Conservation (phyloP, 352 stramenopile genomes). For the Phytophthora foliorum region DNA sequence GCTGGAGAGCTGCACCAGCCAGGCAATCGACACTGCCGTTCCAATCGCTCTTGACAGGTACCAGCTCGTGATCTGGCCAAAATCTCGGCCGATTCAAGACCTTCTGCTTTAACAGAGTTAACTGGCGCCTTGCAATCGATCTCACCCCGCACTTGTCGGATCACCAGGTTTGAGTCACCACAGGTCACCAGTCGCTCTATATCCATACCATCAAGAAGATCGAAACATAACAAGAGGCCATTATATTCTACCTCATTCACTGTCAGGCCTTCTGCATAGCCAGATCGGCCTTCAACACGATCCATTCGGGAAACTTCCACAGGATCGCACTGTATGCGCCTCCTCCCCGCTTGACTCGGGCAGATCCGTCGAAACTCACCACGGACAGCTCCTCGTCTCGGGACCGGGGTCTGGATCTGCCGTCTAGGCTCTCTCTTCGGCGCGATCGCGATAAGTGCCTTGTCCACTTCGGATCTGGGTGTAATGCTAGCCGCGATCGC, state of each 20-base stretch:
- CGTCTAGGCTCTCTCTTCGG: not conserved
- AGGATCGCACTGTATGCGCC: constrained; percentile 20
- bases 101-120: not conserved
- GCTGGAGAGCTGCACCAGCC: not conserved
- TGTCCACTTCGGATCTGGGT: not conserved
- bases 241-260: constrained; percentile 37
- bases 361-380: constrained; percentile 31
- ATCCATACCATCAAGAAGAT: not conserved
- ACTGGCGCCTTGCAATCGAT: constrained; percentile 20
- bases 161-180: constrained; percentile 7
- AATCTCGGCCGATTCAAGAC: not conserved
- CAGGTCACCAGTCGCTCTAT: not conserved
- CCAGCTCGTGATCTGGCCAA: not conserved
- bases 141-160: constrained; percentile 8
- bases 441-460: not conserved
- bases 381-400: constrained; percentile 12
- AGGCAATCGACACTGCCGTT: not conserved
- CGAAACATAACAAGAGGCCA: constrained; percentile 2
- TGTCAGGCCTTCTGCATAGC: not conserved
- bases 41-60: constrained; percentile 9
- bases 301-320: constrained; percentile 24
- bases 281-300: not conserved
- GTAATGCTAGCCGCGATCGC: constrained; percentile 10
- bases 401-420: not conserved
- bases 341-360: constrained; percentile 5